Evolutionary conservation across 805 yeast species (phyloP), one percentile per base, ranked within the genome.

Genomic region (Alloascoidea hylecoeti): DNA sequence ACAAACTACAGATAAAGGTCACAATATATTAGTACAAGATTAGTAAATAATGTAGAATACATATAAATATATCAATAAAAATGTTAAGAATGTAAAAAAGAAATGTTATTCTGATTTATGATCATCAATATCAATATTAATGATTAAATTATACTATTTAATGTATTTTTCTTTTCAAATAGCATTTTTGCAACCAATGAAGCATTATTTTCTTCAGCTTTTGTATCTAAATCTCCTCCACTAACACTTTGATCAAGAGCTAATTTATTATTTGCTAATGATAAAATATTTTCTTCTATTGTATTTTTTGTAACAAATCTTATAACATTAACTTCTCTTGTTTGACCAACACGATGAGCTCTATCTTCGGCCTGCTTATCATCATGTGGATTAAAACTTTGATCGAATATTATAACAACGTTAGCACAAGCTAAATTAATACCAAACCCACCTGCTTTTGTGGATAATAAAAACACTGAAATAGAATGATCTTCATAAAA

Each of bases 391-490:
- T 92, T 92, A 63, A 92, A 92, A 37, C 94, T 78, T 54, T 86
- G 89, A 54, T 92, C 99, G 52, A 78, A 88, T 19, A 92, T 82
- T 38, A 92, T 68, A 2, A 92, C 98, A 43, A 78, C 75, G 53
- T 85, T 89, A 4, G 99, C 97, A 52, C 95, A 92, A 1, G 94
- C 92, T 49, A 92, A 68, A 52, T 92, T 92, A 58, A 92, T 92
- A 41, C 99, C 99, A 59, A 92, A 92, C 1, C 99, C 99, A 53
- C 99, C 99, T 1, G 98, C 97, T 53, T 84, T 85, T 3, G 99
- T 92, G 6, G 96, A 84, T 34, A 92, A 63, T 37, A 92, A 63
- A 50, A 92, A 89, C 2, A 92, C 79, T 0, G 94, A 89, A 45
- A 92, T 83, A 3, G 74, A 65, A 0, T 71, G 70, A 43, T 86